Evolutionary conservation across 164 flowering plant genomes (phyloP).

Genomic region (Vitis rupestris): DNA sequence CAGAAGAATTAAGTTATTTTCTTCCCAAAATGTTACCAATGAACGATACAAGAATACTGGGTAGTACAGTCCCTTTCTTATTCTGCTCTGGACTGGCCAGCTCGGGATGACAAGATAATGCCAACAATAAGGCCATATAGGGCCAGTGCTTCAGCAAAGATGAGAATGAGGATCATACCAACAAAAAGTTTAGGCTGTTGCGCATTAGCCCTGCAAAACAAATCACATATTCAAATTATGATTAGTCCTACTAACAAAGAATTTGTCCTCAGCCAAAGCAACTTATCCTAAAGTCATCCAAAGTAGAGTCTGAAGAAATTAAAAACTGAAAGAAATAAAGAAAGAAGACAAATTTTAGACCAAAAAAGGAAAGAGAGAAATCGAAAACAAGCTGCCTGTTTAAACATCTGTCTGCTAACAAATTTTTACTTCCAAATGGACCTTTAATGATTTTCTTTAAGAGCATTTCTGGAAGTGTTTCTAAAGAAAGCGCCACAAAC

Average conservation of each 20-base stretch:
- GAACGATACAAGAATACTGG: constrained; percentile 12
- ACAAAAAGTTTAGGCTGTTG: constrained; percentile 64
- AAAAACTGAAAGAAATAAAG: too few relatives aligned
- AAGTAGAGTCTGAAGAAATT: too few relatives aligned
- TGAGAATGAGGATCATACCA: constrained; percentile 66
- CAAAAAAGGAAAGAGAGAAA: too few relatives aligned
- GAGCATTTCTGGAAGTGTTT: too few relatives aligned
- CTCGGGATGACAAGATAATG: constrained; percentile 58
- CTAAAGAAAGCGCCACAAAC: too few relatives aligned
- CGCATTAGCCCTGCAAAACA: constrained; percentile 50
- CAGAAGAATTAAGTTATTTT: not conserved
- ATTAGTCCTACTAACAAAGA: not conserved
- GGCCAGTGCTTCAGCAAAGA: constrained; percentile 63
- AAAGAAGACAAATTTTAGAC: too few relatives aligned
- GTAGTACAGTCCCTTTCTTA: constrained; percentile 19
- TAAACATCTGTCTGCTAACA: too few relatives aligned
- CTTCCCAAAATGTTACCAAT: not conserved
- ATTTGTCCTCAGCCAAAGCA: too few relatives aligned
- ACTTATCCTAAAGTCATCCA: too few relatives aligned
- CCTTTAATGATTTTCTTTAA: too few relatives aligned
- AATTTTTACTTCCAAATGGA: too few relatives aligned
- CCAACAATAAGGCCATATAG: constrained; percentile 63
- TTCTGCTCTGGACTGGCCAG: constrained; percentile 64
- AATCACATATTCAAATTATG: not conserved
- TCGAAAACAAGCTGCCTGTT: too few relatives aligned